phyloP scores from a whole-genome alignment of 1,139 yeast genomes.

The Saccharomyces pastorianus region DNA sequence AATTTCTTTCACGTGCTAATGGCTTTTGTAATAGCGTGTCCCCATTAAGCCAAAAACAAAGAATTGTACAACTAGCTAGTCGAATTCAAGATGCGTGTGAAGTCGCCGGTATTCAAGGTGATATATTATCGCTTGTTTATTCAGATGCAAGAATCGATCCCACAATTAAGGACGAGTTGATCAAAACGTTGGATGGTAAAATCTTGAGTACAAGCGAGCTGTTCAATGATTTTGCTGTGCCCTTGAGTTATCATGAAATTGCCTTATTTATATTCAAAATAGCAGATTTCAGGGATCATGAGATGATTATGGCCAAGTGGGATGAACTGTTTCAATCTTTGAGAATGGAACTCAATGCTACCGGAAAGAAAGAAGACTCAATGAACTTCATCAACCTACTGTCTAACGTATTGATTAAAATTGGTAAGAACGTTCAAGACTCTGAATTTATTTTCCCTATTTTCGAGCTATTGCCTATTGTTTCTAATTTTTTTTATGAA shows the following conservation, averaged over 20 bases:
- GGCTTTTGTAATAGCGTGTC: constrained; percentile 86
- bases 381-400: constrained; percentile 32
- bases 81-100: constrained; percentile 74
- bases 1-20: constrained; percentile 82
- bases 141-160: constrained; percentile 51
- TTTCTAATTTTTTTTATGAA: constrained; percentile 31
- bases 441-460: constrained; percentile 78
- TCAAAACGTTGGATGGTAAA: constrained; percentile 50
- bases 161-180: constrained; percentile 37
- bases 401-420: constrained; percentile 36
- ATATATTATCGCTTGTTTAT: constrained; percentile 51
- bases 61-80: constrained; percentile 61
- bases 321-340: constrained; percentile 46
- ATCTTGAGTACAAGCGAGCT: constrained; percentile 68
- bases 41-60: constrained; percentile 69
- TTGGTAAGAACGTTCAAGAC: constrained; percentile 44
- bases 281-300: constrained; percentile 70
- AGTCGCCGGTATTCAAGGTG: constrained; percentile 85
- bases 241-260: constrained; percentile 77
- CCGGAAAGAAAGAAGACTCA: constrained; percentile 25
- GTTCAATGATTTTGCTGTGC: constrained; percentile 81
- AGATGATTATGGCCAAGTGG: constrained; percentile 68
- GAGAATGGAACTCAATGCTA: constrained; percentile 22
- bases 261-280: constrained; percentile 71
- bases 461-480: constrained; percentile 56